A percentile compares a stretch with the other conserved stretches of the same genome.
These are phyloP conservation scores for Auriscalpium microsporum DNA, from an alignment of 768 basidiomycete genomes.

Conservation along the genomic window DNA sequence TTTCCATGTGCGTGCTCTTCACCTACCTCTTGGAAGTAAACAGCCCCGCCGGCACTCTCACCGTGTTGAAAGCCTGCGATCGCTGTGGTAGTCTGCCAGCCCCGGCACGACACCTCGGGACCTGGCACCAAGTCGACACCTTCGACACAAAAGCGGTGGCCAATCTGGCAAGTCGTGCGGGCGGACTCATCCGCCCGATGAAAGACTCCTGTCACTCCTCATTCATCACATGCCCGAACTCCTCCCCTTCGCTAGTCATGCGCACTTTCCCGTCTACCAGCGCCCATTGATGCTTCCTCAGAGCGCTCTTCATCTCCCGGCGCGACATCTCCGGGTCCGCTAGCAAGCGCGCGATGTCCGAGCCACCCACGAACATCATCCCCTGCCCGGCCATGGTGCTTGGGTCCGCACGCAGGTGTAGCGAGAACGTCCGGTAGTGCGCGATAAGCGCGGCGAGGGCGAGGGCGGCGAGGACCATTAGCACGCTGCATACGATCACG, in stretches of 20 bases:
- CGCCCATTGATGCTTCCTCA: neutral
- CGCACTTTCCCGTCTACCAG: neutral
- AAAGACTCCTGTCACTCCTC: too few relatives aligned
- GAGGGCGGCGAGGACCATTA: neutral
- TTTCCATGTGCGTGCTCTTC: too few relatives aligned
- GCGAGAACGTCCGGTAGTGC: neutral
- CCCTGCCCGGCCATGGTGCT: neutral
- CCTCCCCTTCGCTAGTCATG: neutral
- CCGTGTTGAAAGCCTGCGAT: too few relatives aligned
- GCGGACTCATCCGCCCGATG: too few relatives aligned
- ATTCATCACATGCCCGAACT: too few relatives aligned
- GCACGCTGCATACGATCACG: neutral
- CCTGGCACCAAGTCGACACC: too few relatives aligned
- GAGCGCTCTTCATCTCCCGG: neutral
- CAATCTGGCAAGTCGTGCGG: too few relatives aligned
- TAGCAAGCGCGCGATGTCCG: neutral
- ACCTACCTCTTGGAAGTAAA: too few relatives aligned
- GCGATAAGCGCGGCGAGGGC: neutral
- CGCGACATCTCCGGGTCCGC: neutral
- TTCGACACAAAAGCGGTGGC: too few relatives aligned
- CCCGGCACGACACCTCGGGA: too few relatives aligned
- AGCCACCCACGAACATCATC: neutral
- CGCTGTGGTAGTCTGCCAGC: too few relatives aligned
- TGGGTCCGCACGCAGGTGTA: neutral
- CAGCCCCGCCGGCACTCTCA: too few relatives aligned